Evolutionary conservation across 2,329 filamentous ascomycete species (phyloP).

Genomic region (Rhinocladiella mackenziei): DNA sequence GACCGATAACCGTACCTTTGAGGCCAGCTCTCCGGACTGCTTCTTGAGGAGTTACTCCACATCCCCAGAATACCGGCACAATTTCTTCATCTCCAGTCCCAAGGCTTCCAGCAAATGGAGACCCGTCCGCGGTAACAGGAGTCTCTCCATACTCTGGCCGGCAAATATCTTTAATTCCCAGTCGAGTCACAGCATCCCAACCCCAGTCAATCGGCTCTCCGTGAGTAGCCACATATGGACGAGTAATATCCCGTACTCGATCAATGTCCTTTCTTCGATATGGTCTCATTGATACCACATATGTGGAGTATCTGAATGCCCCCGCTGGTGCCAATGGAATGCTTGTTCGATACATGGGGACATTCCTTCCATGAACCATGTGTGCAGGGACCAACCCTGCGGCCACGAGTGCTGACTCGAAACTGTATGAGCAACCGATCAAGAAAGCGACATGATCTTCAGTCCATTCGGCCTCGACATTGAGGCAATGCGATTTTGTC

Average conservation of each 20-base stretch:
- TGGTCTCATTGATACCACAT: slow-evolving; percentile 62
- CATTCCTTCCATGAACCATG: slow-evolving; percentile 46
- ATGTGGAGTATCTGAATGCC: slow-evolving; percentile 52
- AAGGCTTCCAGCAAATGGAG: slow-evolving; percentile 12
- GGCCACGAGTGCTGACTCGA: slow-evolving; percentile 54
- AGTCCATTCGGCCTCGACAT: slow-evolving; percentile 53
- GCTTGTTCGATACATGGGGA: slow-evolving; percentile 60
- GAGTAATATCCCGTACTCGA: slow-evolving; percentile 52
- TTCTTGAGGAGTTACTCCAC: slow-evolving; percentile 63
- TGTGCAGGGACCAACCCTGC: slow-evolving; percentile 54
- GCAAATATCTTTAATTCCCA: slow-evolving; percentile 55
- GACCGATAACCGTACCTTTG: slow-evolving; percentile 56
- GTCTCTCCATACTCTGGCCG: slow-evolving; percentile 56
- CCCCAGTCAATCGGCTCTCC: slow-evolving; percentile 64
- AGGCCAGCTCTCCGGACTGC: slow-evolving; percentile 56
- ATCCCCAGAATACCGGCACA: slow-evolving; percentile 60
- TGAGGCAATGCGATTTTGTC: slow-evolving; percentile 36
- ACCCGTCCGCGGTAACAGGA: slow-evolving; percentile 41
- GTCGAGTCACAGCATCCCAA: slow-evolving; percentile 51
- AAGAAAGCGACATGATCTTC: slow-evolving; percentile 59
- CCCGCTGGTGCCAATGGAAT: slow-evolving; percentile 56
- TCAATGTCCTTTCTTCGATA: slow-evolving; percentile 52
- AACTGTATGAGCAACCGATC: slow-evolving; percentile 62
- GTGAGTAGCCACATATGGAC: slow-evolving; percentile 54
- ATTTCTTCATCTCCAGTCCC: slow-evolving; percentile 38